Evolutionary conservation across 306 rosid genomes (phyloP).

Genomic region (Pachyrhizus erosus): DNA sequence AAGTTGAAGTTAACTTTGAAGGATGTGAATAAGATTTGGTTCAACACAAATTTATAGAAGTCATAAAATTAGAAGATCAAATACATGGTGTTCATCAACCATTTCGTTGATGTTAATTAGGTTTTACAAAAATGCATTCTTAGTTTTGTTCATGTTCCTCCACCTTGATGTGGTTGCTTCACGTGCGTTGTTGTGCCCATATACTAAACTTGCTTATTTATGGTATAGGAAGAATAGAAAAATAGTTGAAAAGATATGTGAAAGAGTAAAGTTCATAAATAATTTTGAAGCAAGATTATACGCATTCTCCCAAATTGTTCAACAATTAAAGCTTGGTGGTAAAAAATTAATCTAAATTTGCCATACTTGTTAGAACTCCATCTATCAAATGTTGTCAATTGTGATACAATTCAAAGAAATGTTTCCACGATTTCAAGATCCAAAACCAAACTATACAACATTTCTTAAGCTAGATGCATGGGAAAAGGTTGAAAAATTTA

Average conservation of each 20-base stretch:
- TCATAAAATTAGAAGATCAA: too few species aligned
- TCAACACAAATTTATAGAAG: too few species aligned
- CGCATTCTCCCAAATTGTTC: neutral
- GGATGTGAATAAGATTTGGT: too few species aligned
- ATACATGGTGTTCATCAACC: too few species aligned
- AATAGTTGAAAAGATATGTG: neutral
- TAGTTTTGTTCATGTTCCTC: too few species aligned
- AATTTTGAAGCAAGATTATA: neutral
- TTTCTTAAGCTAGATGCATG: neutral
- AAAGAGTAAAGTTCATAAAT: conserved; percentile 18
- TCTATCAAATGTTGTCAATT: neutral
- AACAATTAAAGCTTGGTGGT: neutral
- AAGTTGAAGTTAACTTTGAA: too few species aligned
- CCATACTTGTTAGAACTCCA: conserved; percentile 1
- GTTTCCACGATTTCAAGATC: neutral
- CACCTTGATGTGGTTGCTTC: neutral
- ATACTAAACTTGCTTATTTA: neutral
- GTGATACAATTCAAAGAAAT: conserved; percentile 1
- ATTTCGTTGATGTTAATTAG: too few species aligned
- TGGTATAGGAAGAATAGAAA: neutral
- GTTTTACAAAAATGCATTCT: too few species aligned
- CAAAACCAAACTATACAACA: neutral
- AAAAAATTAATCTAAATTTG: neutral
- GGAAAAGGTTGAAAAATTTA: neutral
- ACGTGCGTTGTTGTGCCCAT: neutral